Conservation (phyloP, 129 eudicot species). For the Deinandra increscens region DNA sequence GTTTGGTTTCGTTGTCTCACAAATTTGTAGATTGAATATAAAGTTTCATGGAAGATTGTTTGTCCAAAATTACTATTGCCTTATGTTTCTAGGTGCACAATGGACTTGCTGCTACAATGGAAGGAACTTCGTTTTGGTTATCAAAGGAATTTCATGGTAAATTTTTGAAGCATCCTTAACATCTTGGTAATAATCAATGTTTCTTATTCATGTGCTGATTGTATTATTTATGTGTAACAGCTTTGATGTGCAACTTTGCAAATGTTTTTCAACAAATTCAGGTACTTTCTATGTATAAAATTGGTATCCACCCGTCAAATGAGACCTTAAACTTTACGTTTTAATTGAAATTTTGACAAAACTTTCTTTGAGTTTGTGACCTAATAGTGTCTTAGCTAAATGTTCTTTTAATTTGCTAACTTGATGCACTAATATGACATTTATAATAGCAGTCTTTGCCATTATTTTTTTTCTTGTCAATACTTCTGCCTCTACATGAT, state of each 20-base stretch:
- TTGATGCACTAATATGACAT: too few relatives aligned
- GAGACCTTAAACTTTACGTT: background rate
- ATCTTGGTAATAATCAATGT: slow-evolving; percentile 5
- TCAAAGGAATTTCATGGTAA: slow-evolving; percentile 50
- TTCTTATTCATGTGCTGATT: slow-evolving; percentile 22
- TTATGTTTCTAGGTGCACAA: slow-evolving; percentile 28
- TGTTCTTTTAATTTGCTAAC: too few relatives aligned
- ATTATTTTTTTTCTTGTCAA: too few relatives aligned
- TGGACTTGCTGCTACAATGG: slow-evolving; percentile 33
- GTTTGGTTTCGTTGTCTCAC: too few relatives aligned
- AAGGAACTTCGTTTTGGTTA: slow-evolving; percentile 36
- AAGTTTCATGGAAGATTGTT: too few relatives aligned
- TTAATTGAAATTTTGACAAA: too few relatives aligned
- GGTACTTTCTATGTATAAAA: slow-evolving; percentile 38
- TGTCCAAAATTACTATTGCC: background rate
- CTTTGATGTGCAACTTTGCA: slow-evolving; percentile 37
- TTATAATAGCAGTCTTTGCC: too few relatives aligned
- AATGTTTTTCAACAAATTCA: slow-evolving; percentile 65
- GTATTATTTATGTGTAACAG: slow-evolving; percentile 36
- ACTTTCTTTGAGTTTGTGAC: too few relatives aligned
- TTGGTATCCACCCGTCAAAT: background rate
- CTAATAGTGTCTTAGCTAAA: too few relatives aligned
- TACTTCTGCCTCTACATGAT: too few relatives aligned
- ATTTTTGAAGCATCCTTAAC: slow-evolving; percentile 8
- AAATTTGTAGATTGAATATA: too few relatives aligned